A percentile compares a stretch with the other conserved stretches of the same genome.
Evolutionary conservation across 352 stramenopile genomes (phyloP).

Genomic region (Globisporangium apiculatum): DNA sequence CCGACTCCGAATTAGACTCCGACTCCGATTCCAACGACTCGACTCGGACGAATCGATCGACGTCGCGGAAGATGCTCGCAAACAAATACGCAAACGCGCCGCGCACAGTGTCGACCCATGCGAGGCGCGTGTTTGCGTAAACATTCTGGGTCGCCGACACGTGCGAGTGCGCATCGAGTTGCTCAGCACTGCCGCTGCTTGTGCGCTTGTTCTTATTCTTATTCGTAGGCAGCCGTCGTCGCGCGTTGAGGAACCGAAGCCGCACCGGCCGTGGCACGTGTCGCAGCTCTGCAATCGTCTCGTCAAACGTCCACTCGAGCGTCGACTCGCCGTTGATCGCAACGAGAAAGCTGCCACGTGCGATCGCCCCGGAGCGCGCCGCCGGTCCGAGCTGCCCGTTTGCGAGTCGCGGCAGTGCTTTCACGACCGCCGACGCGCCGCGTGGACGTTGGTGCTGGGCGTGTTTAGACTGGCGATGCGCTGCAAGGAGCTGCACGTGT

Average conservation of each 20-base stretch:
- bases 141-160: constrained; percentile 41
- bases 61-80: constrained; percentile 54
- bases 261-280: constrained; percentile 39
- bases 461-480: constrained; percentile 35
- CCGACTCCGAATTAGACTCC: too few species aligned
- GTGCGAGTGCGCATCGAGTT: constrained; percentile 31
- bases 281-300: constrained; percentile 53
- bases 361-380: constrained; percentile 44
- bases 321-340: constrained; percentile 67
- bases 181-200: too few species aligned
- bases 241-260: constrained; percentile 54
- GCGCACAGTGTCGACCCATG: constrained; percentile 59
- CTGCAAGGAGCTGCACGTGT: constrained; percentile 51
- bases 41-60: constrained; percentile 37
- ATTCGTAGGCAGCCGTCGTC: constrained; percentile 18
- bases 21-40: constrained; percentile 14
- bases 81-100: constrained; percentile 60
- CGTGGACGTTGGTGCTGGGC: constrained; percentile 17
- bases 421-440: constrained; percentile 57
- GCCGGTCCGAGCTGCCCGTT: constrained; percentile 56
- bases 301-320: constrained; percentile 50
- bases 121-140: constrained; percentile 28
- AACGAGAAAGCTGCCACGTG: constrained; percentile 51
- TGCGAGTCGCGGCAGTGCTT: constrained; percentile 46
- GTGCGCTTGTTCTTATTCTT: too few species aligned